Conservation (phyloP, 179 eudicot genomes). For the Actinidia arguta region DNA sequence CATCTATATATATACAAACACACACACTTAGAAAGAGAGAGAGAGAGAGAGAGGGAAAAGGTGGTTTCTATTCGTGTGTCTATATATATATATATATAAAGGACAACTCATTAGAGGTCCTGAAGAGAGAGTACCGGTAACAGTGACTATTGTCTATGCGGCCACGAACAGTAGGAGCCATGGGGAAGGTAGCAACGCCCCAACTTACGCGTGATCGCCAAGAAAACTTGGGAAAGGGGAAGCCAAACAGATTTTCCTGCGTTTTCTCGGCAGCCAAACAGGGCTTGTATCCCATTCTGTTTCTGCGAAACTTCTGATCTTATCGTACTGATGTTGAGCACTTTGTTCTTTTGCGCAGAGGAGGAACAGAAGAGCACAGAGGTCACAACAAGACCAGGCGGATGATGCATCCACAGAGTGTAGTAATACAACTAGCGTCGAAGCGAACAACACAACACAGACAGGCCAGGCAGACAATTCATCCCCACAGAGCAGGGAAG, state of each 20-base stretch:
- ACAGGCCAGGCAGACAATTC: too few relatives aligned
- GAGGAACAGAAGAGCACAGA: too few relatives aligned
- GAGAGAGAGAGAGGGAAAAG: background rate
- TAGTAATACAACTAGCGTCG: background rate
- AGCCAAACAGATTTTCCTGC: background rate
- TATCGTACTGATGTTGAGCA: too few relatives aligned
- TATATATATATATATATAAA: background rate
- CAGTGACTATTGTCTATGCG: background rate
- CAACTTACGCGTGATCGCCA: slow-evolving; percentile 7
- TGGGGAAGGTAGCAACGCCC: slow-evolving; percentile 5
- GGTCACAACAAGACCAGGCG: too few relatives aligned
- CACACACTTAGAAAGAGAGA: too few relatives aligned
- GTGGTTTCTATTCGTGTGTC: background rate
- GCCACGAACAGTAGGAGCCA: background rate
- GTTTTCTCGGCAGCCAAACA: background rate
- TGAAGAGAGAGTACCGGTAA: too few relatives aligned
- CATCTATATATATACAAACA: too few relatives aligned
- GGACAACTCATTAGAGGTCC: background rate
- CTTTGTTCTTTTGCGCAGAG: too few relatives aligned
- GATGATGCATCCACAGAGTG: too few relatives aligned
- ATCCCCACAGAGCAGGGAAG: slow-evolving; percentile 7
- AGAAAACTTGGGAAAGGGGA: background rate
- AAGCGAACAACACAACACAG: background rate
- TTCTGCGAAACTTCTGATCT: background rate
- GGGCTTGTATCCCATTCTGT: background rate